Evolutionary conservation across 345 rosid genomes (phyloP).

Genomic region (Camelina hispida): DNA sequence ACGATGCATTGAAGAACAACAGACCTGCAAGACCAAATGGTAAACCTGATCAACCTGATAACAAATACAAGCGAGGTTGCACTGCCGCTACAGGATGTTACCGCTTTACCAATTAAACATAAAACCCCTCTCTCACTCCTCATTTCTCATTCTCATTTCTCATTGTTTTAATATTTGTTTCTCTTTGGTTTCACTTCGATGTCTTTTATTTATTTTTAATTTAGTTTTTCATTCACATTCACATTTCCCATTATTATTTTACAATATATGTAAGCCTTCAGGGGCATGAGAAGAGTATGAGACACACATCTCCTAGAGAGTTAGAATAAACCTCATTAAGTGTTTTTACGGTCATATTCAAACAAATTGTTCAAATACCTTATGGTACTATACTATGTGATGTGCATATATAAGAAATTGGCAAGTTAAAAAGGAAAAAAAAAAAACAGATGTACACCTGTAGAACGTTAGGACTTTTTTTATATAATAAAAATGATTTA

Average conservation of each 20-base stretch:
- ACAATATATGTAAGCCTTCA: not conserved
- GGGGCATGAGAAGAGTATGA: not conserved
- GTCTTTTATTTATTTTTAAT: not conserved
- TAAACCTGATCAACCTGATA: constrained; percentile 23
- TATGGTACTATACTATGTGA: not conserved
- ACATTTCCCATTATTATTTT: not conserved
- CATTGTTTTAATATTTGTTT: not conserved
- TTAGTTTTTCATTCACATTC: not conserved
- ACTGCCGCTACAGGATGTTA: constrained; percentile 36
- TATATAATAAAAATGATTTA: not conserved
- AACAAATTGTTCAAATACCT: not conserved
- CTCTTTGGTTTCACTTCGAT: too few relatives aligned
- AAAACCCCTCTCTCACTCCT: not conserved
- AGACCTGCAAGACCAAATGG: constrained; percentile 41
- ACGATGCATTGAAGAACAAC: constrained; percentile 31
- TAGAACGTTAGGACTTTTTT: too few relatives aligned
- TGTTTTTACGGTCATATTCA: not conserved
- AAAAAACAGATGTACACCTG: too few relatives aligned
- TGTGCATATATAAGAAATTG: not conserved
- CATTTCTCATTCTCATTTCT: not conserved
- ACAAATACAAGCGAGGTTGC: constrained; percentile 51
- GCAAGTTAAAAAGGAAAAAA: too few relatives aligned
- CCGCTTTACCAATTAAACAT: constrained; percentile 32
- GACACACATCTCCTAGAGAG: not conserved
- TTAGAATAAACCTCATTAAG: not conserved